Evolutionary conservation across 2,329 filamentous ascomycete species (phyloP).

Genomic region (Xylogone sp.): DNA sequence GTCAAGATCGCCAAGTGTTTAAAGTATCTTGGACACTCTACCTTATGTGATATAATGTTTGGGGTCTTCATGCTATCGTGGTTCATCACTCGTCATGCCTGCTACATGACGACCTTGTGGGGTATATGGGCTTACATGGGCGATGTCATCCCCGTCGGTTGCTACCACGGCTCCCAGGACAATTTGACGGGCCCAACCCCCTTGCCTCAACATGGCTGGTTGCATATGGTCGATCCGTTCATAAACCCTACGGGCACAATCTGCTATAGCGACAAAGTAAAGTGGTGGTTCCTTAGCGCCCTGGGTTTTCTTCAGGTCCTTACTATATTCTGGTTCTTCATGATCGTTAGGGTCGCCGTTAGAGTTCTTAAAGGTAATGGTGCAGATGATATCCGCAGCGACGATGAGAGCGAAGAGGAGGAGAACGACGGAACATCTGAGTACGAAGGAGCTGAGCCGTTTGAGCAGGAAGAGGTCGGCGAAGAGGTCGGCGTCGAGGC

Average conservation of each 20-base stretch:
- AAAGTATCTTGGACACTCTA: constrained; percentile 79
- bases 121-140: constrained; percentile 64
- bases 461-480: background rate
- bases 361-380: constrained; percentile 72
- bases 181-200: constrained; percentile 51
- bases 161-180: constrained; percentile 57
- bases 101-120: constrained; percentile 78
- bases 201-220: too few relatives aligned
- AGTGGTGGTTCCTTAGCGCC: constrained; percentile 71
- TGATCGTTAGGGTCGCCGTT: constrained; percentile 81
- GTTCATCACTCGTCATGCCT: constrained; percentile 77
- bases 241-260: constrained; percentile 66
- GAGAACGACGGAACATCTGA: too few relatives aligned
- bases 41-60: constrained; percentile 77
- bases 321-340: constrained; percentile 81
- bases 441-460: constrained; percentile 31
- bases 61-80: constrained; percentile 82
- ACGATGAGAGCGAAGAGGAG: constrained; percentile 73
- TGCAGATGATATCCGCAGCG: constrained; percentile 84
- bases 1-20: constrained; percentile 81
- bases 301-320: constrained; percentile 77
- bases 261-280: constrained; percentile 74
- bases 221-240: too few relatives aligned
- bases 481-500: background rate
- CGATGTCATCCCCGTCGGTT: constrained; percentile 57